Evolutionary conservation across 129 eudicot species (phyloP).

Genomic region (Escallonia herrerae): DNA sequence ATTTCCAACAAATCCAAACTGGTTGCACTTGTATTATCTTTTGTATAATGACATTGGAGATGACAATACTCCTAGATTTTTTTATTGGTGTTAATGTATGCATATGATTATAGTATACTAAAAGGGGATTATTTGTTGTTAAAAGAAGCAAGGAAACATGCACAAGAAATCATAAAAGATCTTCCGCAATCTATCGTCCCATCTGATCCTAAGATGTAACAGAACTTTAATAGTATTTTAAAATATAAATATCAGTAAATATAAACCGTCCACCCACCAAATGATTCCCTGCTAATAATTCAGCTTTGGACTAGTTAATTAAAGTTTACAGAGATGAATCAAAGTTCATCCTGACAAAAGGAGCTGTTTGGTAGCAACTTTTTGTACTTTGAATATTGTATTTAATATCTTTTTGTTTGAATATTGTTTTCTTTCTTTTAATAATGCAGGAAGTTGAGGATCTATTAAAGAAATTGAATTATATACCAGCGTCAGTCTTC

Average conservation of each 20-base stretch:
- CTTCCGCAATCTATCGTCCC: conserved; percentile 50
- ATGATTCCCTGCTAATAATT: conserved; percentile 48
- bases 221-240: conserved; percentile 27
- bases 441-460: conserved; percentile 54
- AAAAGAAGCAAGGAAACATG: conserved; percentile 5
- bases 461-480: conserved; percentile 46
- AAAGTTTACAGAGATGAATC: conserved; percentile 11
- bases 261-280: conserved; percentile 61
- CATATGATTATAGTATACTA: conserved; percentile 3
- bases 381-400: conserved; percentile 23
- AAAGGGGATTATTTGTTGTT: not conserved
- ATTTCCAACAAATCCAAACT: not conserved
- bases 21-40: not conserved
- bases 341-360: conserved; percentile 42
- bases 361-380: conserved; percentile 30
- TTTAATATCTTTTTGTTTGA: not conserved
- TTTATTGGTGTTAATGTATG: conserved; percentile 13
- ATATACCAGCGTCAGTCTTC: conserved; percentile 59
- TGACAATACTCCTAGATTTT: conserved; percentile 21
- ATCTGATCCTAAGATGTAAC: conserved; percentile 30
- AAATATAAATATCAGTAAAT: conserved; percentile 14
- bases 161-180: conserved; percentile 54
- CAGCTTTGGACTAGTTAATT: conserved; percentile 18
- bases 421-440: not conserved
- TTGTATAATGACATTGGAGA: conserved; percentile 10